These are phyloP conservation scores for Coniochaeta ligniaria DNA, from an alignment of 2,329 filamentous ascomycete species.

Conservation along the genomic window DNA sequence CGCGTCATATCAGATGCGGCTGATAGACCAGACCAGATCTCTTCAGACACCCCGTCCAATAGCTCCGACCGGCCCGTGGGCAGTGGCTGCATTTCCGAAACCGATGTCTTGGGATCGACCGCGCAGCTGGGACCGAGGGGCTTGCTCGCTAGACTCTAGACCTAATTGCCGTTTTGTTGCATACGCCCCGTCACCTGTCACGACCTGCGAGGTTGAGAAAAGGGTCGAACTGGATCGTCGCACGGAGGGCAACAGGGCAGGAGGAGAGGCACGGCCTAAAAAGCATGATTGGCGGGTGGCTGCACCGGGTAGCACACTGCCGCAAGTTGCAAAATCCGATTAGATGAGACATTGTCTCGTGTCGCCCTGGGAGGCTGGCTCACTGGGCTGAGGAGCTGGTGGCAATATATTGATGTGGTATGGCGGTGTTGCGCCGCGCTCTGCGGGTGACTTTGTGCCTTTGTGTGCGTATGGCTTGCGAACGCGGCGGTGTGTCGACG, in stretches of 20 bases:
- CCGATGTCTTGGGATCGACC: not conserved
- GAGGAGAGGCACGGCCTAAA: not conserved
- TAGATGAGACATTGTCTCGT: slow-evolving; percentile 3
- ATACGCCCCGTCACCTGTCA: not conserved
- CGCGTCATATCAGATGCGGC: not conserved
- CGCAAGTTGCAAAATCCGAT: not conserved
- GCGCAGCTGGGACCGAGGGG: not conserved
- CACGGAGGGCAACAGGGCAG: not conserved
- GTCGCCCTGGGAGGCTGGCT: not conserved
- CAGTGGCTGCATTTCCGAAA: not conserved
- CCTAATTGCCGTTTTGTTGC: not conserved
- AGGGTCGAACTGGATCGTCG: not conserved
- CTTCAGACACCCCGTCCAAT: not conserved
- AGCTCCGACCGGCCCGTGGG: not conserved
- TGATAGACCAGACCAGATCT: not conserved
- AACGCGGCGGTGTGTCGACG: not conserved
- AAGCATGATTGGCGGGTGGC: not conserved
- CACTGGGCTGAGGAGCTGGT: not conserved
- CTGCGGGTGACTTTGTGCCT: not conserved
- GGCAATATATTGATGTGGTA: slow-evolving; percentile 1
- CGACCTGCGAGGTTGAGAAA: not conserved
- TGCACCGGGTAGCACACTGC: not conserved
- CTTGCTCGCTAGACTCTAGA: not conserved
- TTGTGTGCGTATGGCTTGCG: not conserved
- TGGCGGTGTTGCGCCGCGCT: not conserved